Evolutionary conservation across 2,329 filamentous ascomycete genomes (phyloP).

Genomic region (Oidium heveae): DNA sequence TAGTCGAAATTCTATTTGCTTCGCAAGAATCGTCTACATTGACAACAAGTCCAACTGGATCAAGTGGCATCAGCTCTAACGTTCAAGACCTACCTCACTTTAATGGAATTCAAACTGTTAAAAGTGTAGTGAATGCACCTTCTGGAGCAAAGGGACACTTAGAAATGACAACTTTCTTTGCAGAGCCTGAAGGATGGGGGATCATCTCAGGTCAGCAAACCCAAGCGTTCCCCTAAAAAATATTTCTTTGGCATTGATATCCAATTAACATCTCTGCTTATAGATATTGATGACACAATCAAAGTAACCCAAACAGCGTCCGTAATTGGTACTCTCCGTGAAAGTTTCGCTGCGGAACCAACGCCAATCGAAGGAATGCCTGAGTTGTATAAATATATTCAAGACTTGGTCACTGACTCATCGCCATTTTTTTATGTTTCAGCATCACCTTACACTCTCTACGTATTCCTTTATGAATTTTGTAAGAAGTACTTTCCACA

Average conservation of each 20-base stretch:
- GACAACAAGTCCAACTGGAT: conserved; percentile 41
- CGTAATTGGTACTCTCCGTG: conserved; percentile 53
- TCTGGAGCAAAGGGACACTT: conserved; percentile 26
- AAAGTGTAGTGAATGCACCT: conserved; percentile 23
- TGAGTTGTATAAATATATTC: conserved; percentile 47
- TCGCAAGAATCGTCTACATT: conserved; percentile 16
- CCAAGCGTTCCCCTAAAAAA: conserved; percentile 4
- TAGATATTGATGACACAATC: conserved; percentile 86
- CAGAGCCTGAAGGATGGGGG: conserved; percentile 56
- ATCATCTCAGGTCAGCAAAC: conserved; percentile 43
- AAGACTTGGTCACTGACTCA: conserved; percentile 23
- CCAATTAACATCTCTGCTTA: neutral
- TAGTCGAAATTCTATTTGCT: conserved; percentile 36
- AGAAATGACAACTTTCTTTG: conserved; percentile 47
- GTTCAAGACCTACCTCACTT: conserved; percentile 25
- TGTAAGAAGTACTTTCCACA: conserved; percentile 42
- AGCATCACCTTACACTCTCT: conserved; percentile 83
- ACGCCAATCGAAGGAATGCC: conserved; percentile 58
- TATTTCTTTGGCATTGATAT: neutral
- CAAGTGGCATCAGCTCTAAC: conserved; percentile 47
- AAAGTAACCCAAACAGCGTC: conserved; percentile 69
- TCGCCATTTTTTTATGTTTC: conserved; percentile 84
- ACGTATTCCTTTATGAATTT: conserved; percentile 62
- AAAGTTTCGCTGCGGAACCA: conserved; percentile 60
- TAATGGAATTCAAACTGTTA: conserved; percentile 22